Evolutionary conservation across 2,329 filamentous ascomycete genomes (phyloP), one percentile per base, ranked within the genome.

Genomic region (Neospermospora avenae): DNA sequence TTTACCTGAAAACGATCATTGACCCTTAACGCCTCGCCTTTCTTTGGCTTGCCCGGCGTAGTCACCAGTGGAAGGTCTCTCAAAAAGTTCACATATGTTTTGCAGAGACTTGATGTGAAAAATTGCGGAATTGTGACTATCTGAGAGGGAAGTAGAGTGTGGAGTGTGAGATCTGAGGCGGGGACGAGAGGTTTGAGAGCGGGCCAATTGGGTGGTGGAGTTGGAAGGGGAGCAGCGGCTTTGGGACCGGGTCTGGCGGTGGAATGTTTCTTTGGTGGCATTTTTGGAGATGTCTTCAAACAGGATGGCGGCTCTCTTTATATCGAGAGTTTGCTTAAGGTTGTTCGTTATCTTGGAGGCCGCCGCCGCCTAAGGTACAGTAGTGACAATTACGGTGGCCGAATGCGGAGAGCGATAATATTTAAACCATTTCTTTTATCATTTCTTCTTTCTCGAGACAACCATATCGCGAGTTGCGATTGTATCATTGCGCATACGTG

Each of bases 1-100:
- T 92, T 78, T 20, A 96, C 78, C 75, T 96, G 91, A 68, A 89
- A 96, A 11, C 93, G 85, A 72, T 97, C 93, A 72, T 97, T 97
- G 49, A 96, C 89, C 37, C 93, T 82, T 22, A 88, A 79, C 0
- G 87, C 87, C 55, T 90, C 83, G 57, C 84, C 87, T 64, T 81
- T 84, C 71, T 87, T 89, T 1, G 86, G 86, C 67, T 81, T 82
- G 0, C 81, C 81, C 0, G 86, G 86, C 3, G 87, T 90, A 0
- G 86, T 89, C 3, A 77, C 78, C 20, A 90, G 73, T 0, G 85
- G 84, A 3, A 90, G 73, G 0, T 78, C 80, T 37, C 69, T 72
- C 1, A 90, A 77, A 66, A 89, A 90, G 0, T 80, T 78, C 10
- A 86, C 80, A 69, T 88, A 89, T 45, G 74, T 81, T 68, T 81